phyloP scores from a whole-genome alignment of 2,329 filamentous ascomycete genomes.

The Ceratocystis lukuohia region DNA sequence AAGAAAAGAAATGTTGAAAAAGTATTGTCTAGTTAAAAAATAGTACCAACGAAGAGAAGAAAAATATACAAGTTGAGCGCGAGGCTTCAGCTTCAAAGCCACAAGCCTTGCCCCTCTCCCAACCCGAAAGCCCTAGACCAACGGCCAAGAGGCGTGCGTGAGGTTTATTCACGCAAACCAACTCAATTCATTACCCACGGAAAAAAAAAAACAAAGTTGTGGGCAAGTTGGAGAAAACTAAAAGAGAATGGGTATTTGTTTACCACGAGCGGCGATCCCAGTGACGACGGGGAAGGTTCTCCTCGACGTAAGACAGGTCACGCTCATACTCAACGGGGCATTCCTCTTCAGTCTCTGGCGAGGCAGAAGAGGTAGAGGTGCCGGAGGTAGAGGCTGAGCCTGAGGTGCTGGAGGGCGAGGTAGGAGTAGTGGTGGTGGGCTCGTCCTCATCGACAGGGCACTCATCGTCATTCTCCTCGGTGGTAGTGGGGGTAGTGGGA shows the following conservation, averaged over 20 bases:
- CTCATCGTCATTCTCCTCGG: conserved; percentile 9
- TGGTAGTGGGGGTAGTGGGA: background rate
- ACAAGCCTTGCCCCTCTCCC: background rate
- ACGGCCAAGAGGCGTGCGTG: background rate
- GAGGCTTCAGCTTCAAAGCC: background rate
- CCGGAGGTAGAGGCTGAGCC: background rate
- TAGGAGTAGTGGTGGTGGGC: conserved; percentile 6
- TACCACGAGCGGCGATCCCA: conserved; percentile 19
- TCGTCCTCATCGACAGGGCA: conserved; percentile 6
- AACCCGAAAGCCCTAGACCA: background rate
- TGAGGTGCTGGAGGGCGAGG: background rate
- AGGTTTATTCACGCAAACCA: background rate
- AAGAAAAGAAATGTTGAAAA: conserved; percentile 6
- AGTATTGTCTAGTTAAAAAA: conserved; percentile 9
- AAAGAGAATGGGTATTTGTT: background rate
- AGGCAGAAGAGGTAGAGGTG: background rate
- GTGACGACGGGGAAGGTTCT: conserved; percentile 10
- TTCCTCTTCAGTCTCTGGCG: background rate
- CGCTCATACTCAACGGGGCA: conserved; percentile 14
- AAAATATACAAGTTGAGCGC: conserved; percentile 5
- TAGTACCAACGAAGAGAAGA: conserved; percentile 10
- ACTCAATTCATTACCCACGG: background rate
- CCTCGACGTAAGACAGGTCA: conserved; percentile 12
- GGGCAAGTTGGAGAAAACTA: background rate
- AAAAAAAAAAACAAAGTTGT: background rate